Percentiles rank a stretch among this genome's conserved stretches.
Evolutionary conservation across 495 filamentous ascomycete genomes (phyloP).

Genomic region (Neurospora sp.): DNA sequence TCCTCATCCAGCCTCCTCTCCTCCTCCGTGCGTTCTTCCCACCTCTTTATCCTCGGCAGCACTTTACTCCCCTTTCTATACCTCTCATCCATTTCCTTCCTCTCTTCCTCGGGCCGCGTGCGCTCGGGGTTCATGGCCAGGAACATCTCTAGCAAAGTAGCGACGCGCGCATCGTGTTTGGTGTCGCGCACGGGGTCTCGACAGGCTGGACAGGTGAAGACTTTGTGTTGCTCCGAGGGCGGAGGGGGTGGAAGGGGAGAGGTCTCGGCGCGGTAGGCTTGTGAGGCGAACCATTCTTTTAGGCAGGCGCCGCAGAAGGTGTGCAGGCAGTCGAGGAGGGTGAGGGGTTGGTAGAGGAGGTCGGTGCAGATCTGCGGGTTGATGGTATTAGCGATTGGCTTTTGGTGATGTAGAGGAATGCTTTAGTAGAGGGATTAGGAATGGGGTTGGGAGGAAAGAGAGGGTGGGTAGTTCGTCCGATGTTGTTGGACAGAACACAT

Average conservation of each 20-base stretch:
- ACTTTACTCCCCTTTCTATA: slow-evolving; percentile 76
- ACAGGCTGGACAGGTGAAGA: slow-evolving; percentile 87
- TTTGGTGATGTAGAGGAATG: neutral
- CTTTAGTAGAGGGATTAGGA: neutral
- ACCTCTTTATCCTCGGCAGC: slow-evolving; percentile 40
- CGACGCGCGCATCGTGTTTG: slow-evolving; percentile 72
- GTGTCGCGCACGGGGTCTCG: slow-evolving; percentile 76
- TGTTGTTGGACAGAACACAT: neutral
- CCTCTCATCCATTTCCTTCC: slow-evolving; percentile 52
- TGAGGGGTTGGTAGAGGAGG: slow-evolving; percentile 88
- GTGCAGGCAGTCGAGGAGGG: slow-evolving; percentile 93
- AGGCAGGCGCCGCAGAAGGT: slow-evolving; percentile 92
- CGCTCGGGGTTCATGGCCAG: slow-evolving; percentile 64
- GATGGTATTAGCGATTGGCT: neutral
- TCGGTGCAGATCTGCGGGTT: slow-evolving; percentile 83
- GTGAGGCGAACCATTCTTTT: slow-evolving; percentile 82
- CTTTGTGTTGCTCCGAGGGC: slow-evolving; percentile 28
- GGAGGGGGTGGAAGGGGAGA: slow-evolving; percentile 32
- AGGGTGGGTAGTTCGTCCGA: neutral
- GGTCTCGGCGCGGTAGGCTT: slow-evolving; percentile 36
- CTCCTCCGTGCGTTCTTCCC: slow-evolving; percentile 29
- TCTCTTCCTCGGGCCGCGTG: slow-evolving; percentile 55
- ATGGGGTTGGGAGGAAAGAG: neutral
- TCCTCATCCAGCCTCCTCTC: slow-evolving; percentile 48
- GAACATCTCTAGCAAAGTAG: slow-evolving; percentile 72